Conservation (phyloP, 2,329 filamentous ascomycete genomes). For the Talaromyces sp. region DNA sequence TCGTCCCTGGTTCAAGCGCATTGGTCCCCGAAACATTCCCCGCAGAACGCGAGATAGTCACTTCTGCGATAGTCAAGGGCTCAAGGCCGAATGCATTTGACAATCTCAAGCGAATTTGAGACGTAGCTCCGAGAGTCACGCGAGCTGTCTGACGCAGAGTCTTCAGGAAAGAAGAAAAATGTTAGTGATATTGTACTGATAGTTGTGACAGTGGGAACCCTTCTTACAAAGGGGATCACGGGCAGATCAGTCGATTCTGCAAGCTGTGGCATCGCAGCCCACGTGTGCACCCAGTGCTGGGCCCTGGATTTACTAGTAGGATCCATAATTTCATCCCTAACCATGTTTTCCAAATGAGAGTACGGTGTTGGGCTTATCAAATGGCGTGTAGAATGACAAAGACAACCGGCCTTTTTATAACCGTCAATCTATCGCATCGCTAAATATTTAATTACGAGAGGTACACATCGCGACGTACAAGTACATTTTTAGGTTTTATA, state of each 20-base stretch:
- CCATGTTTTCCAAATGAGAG: neutral
- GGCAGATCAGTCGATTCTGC: conserved; percentile 62
- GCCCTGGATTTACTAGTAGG: neutral
- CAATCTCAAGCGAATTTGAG: conserved; percentile 59
- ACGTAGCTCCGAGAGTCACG: conserved; percentile 52
- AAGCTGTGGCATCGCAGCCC: conserved; percentile 64
- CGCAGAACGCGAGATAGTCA: conserved; percentile 55
- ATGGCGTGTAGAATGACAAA: neutral
- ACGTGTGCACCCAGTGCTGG: conserved; percentile 58
- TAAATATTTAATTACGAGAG: neutral
- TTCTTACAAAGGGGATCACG: conserved; percentile 55
- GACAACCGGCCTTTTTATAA: neutral
- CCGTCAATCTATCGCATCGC: neutral
- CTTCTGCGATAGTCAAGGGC: conserved; percentile 58
- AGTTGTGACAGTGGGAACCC: neutral
- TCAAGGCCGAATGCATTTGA: conserved; percentile 64
- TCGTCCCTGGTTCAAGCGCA: conserved; percentile 51
- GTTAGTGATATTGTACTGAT: neutral
- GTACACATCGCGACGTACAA: neutral
- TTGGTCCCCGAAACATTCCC: conserved; percentile 45
- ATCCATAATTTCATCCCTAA: neutral
- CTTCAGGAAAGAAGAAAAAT: neutral
- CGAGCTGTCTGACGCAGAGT: conserved; percentile 58
- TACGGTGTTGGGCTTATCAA: neutral
- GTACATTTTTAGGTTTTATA: neutral